Evolutionary conservation across 768 basidiomycete genomes (phyloP).

Genomic region (Podaxis sp.): DNA sequence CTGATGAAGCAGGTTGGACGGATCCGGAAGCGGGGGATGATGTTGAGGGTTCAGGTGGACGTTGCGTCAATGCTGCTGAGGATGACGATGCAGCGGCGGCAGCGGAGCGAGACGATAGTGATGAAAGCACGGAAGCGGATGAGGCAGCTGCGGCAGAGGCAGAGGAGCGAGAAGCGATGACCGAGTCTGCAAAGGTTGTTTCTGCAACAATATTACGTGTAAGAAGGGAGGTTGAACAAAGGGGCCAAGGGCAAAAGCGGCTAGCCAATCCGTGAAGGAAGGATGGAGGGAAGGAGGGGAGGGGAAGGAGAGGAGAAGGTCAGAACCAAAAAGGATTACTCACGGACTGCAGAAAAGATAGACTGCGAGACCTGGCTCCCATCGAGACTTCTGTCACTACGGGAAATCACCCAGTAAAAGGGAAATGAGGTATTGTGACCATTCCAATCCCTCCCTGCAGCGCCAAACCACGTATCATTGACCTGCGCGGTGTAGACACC

Average conservation of each 20-base stretch:
- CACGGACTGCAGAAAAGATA: slow-evolving; percentile 80
- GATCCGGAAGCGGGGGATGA: slow-evolving; percentile 29
- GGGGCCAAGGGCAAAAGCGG: slow-evolving; percentile 12
- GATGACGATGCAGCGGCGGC: slow-evolving; percentile 37
- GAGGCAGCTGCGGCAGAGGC: slow-evolving; percentile 37
- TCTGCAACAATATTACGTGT: slow-evolving; percentile 39
- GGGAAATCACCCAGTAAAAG: slow-evolving; percentile 79
- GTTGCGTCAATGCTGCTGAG: slow-evolving; percentile 25
- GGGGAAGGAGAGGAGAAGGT: background rate
- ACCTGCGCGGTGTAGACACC: slow-evolving; percentile 55
- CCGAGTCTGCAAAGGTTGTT: slow-evolving; percentile 73
- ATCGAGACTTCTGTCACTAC: slow-evolving; percentile 51
- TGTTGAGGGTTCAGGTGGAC: slow-evolving; percentile 17
- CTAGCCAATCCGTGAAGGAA: slow-evolving; percentile 11
- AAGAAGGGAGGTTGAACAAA: slow-evolving; percentile 10
- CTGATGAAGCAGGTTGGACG: slow-evolving; percentile 43
- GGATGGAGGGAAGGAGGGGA: slow-evolving; percentile 1
- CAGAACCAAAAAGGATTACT: slow-evolving; percentile 33
- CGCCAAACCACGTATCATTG: slow-evolving; percentile 77
- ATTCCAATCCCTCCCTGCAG: slow-evolving; percentile 46
- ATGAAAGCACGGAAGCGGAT: slow-evolving; percentile 27
- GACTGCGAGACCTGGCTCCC: slow-evolving; percentile 64
- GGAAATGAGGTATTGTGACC: slow-evolving; percentile 60
- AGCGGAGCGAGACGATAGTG: slow-evolving; percentile 31
- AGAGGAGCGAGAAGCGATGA: slow-evolving; percentile 55